A percentile compares a stretch with the other conserved stretches of the same genome.
Conservation (phyloP, 495 filamentous ascomycete species). For the Penicillium goetzii region DNA sequence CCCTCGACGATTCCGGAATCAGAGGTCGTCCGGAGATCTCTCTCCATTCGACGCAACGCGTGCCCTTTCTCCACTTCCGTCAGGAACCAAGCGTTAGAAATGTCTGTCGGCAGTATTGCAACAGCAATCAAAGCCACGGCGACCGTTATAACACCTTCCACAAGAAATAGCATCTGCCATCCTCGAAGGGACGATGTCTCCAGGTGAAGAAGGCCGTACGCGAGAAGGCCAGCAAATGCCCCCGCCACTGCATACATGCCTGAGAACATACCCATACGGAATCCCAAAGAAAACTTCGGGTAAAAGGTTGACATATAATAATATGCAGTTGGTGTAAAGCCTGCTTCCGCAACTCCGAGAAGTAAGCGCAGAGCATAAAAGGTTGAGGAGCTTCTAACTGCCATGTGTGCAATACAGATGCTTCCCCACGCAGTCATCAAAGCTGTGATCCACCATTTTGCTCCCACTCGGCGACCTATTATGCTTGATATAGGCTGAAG, state of each 20-base stretch:
- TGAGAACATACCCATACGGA: constrained; percentile 4
- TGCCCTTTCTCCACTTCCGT: constrained; percentile 6
- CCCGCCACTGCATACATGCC: constrained; percentile 6
- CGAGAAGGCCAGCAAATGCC: constrained; percentile 7
- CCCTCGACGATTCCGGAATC: not conserved
- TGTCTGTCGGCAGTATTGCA: not conserved
- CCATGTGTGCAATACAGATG: constrained; percentile 7
- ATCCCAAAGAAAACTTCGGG: constrained; percentile 2
- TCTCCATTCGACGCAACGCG: constrained; percentile 9
- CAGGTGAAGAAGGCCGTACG: not conserved
- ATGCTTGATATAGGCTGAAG: constrained; percentile 6
- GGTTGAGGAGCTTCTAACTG: not conserved
- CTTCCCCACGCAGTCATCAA: constrained; percentile 5
- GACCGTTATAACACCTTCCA: constrained; percentile 2
- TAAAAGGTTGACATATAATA: constrained; percentile 2
- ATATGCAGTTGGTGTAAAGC: not conserved
- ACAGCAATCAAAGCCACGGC: not conserved
- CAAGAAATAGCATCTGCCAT: constrained; percentile 7
- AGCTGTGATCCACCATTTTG: constrained; percentile 6
- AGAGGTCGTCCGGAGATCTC: constrained; percentile 3
- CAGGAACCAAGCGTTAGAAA: constrained; percentile 7
- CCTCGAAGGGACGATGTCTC: constrained; percentile 7
- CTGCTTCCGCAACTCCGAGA: not conserved
- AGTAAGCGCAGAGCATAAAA: not conserved
- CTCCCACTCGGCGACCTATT: constrained; percentile 6